Percentiles rank a stretch among this genome's conserved stretches.
Evolutionary conservation across 2,329 filamentous ascomycete species (phyloP).

Genomic region (Paramyrothecium roridum): DNA sequence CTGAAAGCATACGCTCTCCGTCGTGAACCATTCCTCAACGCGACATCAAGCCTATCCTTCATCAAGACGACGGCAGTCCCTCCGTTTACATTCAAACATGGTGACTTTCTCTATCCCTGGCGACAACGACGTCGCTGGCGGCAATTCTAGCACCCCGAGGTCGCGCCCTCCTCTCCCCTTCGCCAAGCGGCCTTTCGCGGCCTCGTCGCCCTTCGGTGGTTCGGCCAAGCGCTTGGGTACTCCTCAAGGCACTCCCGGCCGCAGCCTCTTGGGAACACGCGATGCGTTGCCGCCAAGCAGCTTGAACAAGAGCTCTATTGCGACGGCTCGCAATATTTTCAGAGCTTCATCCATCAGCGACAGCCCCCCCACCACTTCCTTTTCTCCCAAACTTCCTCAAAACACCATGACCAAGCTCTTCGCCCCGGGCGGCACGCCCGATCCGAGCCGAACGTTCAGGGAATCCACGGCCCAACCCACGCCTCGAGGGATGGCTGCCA

Average conservation of each 20-base stretch:
- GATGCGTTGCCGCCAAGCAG: slow-evolving; percentile 31
- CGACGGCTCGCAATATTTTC: slow-evolving; percentile 38
- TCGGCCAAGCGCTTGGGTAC: slow-evolving; percentile 31
- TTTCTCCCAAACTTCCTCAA: slow-evolving; percentile 42
- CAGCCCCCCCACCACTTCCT: slow-evolving; percentile 27
- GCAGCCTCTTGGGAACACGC: slow-evolving; percentile 30
- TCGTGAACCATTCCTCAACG: slow-evolving; percentile 6
- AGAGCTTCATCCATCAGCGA: slow-evolving; percentile 33
- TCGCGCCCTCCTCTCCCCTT: slow-evolving; percentile 39
- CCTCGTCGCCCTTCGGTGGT: slow-evolving; percentile 29
- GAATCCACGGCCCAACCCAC: slow-evolving; percentile 44
- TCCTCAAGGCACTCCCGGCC: slow-evolving; percentile 32
- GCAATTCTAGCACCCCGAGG: slow-evolving; percentile 29
- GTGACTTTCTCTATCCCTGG: slow-evolving; percentile 36
- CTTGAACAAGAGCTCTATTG: slow-evolving; percentile 30
- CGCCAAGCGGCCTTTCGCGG: slow-evolving; percentile 35
- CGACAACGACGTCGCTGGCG: slow-evolving; percentile 27
- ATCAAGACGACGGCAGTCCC: slow-evolving; percentile 5
- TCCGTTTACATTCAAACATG: slow-evolving; percentile 23
- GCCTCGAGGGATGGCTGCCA: slow-evolving; percentile 46
- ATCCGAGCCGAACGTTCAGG: slow-evolving; percentile 37
- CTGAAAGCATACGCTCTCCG: neutral
- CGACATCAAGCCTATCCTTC: slow-evolving; percentile 10
- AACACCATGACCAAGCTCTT: slow-evolving; percentile 47
- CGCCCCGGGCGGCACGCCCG: slow-evolving; percentile 41